Conservation (phyloP, 208 protist genomes). For the Trichomonas gallinae region DNA sequence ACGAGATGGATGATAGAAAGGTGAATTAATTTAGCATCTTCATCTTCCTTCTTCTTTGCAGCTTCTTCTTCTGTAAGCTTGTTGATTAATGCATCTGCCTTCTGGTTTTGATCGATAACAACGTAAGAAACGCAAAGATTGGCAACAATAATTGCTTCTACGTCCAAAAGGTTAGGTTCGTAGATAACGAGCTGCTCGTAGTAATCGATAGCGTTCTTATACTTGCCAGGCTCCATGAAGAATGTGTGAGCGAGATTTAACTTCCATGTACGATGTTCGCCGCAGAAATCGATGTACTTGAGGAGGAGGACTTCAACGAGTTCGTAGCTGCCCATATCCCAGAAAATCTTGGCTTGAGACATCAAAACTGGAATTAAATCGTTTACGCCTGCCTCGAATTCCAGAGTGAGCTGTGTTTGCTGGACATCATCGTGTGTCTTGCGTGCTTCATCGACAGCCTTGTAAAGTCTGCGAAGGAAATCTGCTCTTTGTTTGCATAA, state of each 20-base stretch:
- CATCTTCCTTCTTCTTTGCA: background rate
- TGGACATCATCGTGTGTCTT: background rate
- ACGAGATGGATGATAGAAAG: slow-evolving; percentile 43
- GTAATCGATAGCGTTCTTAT: slow-evolving; percentile 28
- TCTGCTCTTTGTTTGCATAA: background rate
- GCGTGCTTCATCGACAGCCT: background rate
- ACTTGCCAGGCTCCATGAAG: slow-evolving; percentile 42
- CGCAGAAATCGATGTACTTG: slow-evolving; percentile 58
- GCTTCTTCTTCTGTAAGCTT: slow-evolving; percentile 18
- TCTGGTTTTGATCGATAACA: slow-evolving; percentile 35
- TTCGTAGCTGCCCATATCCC: slow-evolving; percentile 84
- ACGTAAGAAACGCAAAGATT: slow-evolving; percentile 44
- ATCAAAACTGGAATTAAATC: slow-evolving; percentile 79
- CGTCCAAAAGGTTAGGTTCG: slow-evolving; percentile 26
- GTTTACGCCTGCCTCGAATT: slow-evolving; percentile 57
- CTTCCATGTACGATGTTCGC: slow-evolving; percentile 31
- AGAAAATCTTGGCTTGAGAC: slow-evolving; percentile 81
- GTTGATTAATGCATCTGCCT: slow-evolving; percentile 39
- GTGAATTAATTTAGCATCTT: slow-evolving; percentile 27
- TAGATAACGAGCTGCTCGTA: slow-evolving; percentile 40
- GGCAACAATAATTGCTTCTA: slow-evolving; percentile 40
- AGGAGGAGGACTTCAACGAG: slow-evolving; percentile 73
- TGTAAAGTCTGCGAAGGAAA: background rate
- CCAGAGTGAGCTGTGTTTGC: background rate
- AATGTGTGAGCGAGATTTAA: slow-evolving; percentile 41